Conservation (phyloP, 2,329 filamentous ascomycete genomes). For the Stachybotrys elegans region DNA sequence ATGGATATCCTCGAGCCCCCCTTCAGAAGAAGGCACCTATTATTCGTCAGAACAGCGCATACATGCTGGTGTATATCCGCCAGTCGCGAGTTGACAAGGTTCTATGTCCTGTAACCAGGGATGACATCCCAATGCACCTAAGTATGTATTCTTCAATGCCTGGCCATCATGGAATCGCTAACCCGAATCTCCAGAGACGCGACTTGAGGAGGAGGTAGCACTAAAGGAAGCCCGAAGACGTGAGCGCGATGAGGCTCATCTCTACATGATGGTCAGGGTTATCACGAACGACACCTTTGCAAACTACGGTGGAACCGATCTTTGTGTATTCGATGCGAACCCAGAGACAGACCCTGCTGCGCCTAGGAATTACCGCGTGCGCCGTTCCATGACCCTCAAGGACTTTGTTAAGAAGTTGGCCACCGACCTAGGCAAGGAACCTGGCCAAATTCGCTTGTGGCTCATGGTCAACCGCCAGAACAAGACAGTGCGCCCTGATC, state of each 20-base stretch:
- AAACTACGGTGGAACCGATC: constrained; percentile 76
- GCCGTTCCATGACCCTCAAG: constrained; percentile 68
- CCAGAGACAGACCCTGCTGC: constrained; percentile 62
- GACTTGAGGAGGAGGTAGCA: constrained; percentile 77
- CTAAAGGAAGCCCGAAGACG: constrained; percentile 72
- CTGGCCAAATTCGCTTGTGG: constrained; percentile 77
- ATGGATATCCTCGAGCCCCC: constrained; percentile 39
- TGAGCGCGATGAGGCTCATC: constrained; percentile 88
- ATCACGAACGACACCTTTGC: constrained; percentile 79
- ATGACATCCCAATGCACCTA: constrained; percentile 78
- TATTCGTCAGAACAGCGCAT: constrained; percentile 75
- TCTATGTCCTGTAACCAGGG: constrained; percentile 67
- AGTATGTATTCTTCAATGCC: too few species aligned
- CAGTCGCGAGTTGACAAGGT: constrained; percentile 81
- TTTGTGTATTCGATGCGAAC: constrained; percentile 64
- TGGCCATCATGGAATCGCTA: too few species aligned
- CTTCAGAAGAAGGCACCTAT: constrained; percentile 53
- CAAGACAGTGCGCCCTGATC: constrained; percentile 88
- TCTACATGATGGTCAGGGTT: constrained; percentile 82
- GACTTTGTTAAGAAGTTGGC: constrained; percentile 72
- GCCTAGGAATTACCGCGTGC: constrained; percentile 67
- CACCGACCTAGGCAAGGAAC: constrained; percentile 61
- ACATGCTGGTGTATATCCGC: constrained; percentile 98
- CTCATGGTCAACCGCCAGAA: constrained; percentile 98
- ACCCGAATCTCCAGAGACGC: too few species aligned